A percentile compares a stretch with the other conserved stretches of the same genome.
phyloP scores from a whole-genome alignment of 495 filamentous ascomycete species.

The Pseudotulostoma volvatum region DNA sequence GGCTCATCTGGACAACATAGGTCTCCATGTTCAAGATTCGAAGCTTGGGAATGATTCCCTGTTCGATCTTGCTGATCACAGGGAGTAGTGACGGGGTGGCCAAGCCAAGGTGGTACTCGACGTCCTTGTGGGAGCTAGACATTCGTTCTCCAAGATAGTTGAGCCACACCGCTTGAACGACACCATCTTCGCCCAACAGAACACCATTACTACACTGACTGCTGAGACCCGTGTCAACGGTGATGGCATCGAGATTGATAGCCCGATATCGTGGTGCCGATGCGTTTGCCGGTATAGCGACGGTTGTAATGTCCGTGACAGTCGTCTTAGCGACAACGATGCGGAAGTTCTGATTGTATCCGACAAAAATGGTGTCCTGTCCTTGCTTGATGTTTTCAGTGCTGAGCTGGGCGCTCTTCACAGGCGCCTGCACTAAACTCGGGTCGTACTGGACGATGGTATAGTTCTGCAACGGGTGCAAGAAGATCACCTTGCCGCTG shows the following conservation, averaged over 20 bases:
- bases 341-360: constrained; percentile 88
- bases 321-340: constrained; percentile 88
- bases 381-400: constrained; percentile 71
- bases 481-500: constrained; percentile 82
- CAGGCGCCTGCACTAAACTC: constrained; percentile 76
- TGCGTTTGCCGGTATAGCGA: constrained; percentile 86
- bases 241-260: constrained; percentile 94
- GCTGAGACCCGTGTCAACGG: constrained; percentile 82
- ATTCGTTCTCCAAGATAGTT: constrained; percentile 88
- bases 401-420: constrained; percentile 74
- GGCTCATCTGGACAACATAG: constrained; percentile 88
- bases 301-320: constrained; percentile 93
- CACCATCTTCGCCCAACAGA: constrained; percentile 73
- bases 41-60: constrained; percentile 59
- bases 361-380: constrained; percentile 84
- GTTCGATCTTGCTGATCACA: constrained; percentile 66
- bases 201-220: constrained; percentile 92
- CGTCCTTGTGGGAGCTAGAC: constrained; percentile 62
- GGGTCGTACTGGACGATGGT: constrained; percentile 91
- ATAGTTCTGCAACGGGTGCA: constrained; percentile 98
- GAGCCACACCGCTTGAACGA: constrained; percentile 87
- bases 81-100: constrained; percentile 78
- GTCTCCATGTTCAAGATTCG: constrained; percentile 88
- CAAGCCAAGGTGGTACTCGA: constrained; percentile 92
- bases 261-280: constrained; percentile 86